Conservation (phyloP, 129 eudicot genomes). For the Arctium lappa region DNA sequence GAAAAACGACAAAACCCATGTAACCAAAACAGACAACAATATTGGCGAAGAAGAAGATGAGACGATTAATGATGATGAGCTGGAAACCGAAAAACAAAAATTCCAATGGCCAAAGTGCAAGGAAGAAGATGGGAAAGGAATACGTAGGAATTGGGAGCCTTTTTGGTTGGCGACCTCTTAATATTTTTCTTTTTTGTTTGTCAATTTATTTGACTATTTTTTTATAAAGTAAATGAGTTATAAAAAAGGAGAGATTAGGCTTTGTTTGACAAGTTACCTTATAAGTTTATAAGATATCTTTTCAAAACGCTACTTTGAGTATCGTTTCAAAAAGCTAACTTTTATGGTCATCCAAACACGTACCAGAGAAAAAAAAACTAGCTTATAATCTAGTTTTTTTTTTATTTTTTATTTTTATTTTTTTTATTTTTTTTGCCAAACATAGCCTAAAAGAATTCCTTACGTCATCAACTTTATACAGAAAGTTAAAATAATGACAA, state of each 20-base stretch:
- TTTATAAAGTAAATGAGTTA: not conserved
- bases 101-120: constrained; percentile 48
- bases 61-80: not conserved
- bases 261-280: too few relatives aligned
- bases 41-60: not conserved
- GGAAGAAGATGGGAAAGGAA: constrained; percentile 32
- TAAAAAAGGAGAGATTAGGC: not conserved
- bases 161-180: constrained; percentile 45
- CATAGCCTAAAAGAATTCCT: not conserved
- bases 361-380: too few relatives aligned
- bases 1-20: not conserved
- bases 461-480: not conserved
- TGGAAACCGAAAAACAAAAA: not conserved
- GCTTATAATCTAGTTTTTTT: too few relatives aligned
- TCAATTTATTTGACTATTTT: not conserved
- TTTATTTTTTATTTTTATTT: too few relatives aligned
- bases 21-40: not conserved
- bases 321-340: too few relatives aligned
- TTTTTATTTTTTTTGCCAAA: too few relatives aligned
- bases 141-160: constrained; percentile 37
- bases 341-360: too few relatives aligned
- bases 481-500: not conserved
- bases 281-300: too few relatives aligned
- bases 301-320: too few relatives aligned
- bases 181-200: not conserved